phyloP scores from a whole-genome alignment of 2,329 filamentous ascomycete genomes.

The Exophiala xenobiotica region DNA sequence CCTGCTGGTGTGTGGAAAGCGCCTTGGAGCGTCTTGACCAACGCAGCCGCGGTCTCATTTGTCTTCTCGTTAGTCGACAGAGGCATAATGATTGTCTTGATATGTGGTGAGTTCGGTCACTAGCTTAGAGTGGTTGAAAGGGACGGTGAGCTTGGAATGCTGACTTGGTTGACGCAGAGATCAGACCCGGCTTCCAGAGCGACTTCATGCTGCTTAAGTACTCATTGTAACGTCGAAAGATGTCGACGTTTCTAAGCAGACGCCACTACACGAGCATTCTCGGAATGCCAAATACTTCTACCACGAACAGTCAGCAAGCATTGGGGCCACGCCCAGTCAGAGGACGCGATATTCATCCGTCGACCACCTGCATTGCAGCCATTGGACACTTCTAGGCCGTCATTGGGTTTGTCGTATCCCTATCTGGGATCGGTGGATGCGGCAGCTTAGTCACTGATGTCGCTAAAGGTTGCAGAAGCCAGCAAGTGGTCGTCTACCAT shows the following conservation, averaged over 20 bases:
- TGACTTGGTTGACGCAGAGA: no score
- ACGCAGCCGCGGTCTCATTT: constrained; percentile 39
- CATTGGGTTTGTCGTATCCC: neutral
- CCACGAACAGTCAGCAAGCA: no score
- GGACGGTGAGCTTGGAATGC: no score
- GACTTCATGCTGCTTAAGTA: no score
- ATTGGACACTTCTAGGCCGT: neutral
- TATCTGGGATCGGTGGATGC: neutral
- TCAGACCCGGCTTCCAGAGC: no score
- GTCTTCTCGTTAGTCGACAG: constrained; percentile 44
- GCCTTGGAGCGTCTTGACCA: constrained; percentile 41
- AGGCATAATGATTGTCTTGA: no score
- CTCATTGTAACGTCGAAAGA: no score
- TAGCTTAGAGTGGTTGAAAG: no score
- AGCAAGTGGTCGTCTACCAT: neutral
- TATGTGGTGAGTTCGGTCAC: neutral
- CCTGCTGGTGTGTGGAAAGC: constrained; percentile 44
- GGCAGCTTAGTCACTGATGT: neutral
- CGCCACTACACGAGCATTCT: no score
- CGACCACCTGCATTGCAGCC: neutral
- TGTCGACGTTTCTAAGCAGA: no score
- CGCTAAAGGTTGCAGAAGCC: neutral
- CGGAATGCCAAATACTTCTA: no score
- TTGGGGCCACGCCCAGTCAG: no score
- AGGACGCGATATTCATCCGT: neutral